Evolutionary conservation across 192 early-diverging fungal genomes (phyloP).

Genomic region (Backusella psychrophila): DNA sequence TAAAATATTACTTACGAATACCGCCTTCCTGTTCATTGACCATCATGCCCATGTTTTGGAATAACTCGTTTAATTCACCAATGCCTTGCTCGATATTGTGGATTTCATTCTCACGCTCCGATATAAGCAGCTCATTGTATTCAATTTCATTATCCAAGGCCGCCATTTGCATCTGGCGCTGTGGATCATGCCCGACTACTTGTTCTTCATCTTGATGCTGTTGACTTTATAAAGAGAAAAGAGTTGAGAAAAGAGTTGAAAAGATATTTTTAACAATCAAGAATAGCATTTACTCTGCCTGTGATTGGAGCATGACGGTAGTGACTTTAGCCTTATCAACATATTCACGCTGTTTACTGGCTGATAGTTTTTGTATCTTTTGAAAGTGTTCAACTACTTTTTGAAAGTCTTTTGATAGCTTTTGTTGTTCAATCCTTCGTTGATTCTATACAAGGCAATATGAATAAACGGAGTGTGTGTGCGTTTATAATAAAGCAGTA

Average conservation of each 20-base stretch:
- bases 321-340: conserved; percentile 72
- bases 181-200: neutral
- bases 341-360: conserved; percentile 81
- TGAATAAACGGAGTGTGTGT: neutral
- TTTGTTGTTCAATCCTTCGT: conserved; percentile 86
- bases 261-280: too few species aligned
- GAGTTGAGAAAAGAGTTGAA: too few species aligned
- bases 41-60: conserved; percentile 91
- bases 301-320: conserved; percentile 27
- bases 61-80: conserved; percentile 94
- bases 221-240: neutral
- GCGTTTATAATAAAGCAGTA: neutral
- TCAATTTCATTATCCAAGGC: conserved; percentile 89
- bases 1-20: conserved; percentile 55
- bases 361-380: conserved; percentile 74
- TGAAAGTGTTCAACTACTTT: conserved; percentile 89
- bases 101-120: conserved; percentile 93
- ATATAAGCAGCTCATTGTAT: conserved; percentile 92
- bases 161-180: conserved; percentile 60
- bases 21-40: conserved; percentile 96
- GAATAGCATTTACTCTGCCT: conserved; percentile 11
- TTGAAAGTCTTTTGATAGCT: conserved; percentile 94
- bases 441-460: conserved; percentile 45
- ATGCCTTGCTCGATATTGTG: conserved; percentile 91
- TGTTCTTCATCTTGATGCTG: too few species aligned